phyloP scores from a whole-genome alignment of 495 filamentous ascomycete genomes.

The Lophiotrema nucula region DNA sequence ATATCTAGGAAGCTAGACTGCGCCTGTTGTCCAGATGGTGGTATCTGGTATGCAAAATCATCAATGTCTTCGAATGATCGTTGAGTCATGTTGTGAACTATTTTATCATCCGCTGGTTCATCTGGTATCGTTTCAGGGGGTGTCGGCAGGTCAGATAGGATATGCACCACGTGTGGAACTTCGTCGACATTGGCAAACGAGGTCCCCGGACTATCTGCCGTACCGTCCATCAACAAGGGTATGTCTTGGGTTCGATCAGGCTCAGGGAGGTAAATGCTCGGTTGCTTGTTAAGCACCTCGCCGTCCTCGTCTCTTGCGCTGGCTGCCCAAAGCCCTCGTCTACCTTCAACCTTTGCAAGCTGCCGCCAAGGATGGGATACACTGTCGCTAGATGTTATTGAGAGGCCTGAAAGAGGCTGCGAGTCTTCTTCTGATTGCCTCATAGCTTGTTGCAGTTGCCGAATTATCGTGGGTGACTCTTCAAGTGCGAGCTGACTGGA shows the following conservation, averaged over 20 bases:
- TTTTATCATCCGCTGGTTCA: too few species aligned
- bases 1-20: slow-evolving; percentile 23
- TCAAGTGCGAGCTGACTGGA: slow-evolving; percentile 83
- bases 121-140: too few species aligned
- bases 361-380: background rate
- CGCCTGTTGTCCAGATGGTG: slow-evolving; percentile 10
- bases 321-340: slow-evolving; percentile 26
- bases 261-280: slow-evolving; percentile 10
- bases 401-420: too few species aligned
- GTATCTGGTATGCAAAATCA: background rate
- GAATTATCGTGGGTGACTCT: slow-evolving; percentile 66
- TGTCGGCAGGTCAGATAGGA: too few species aligned
- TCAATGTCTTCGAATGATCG: slow-evolving; percentile 20
- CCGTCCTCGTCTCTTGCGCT: slow-evolving; percentile 21
- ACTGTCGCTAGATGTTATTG: background rate
- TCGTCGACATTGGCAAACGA: slow-evolving; percentile 20
- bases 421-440: slow-evolving; percentile 52
- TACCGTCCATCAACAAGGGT: slow-evolving; percentile 12
- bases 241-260: slow-evolving; percentile 18
- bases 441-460: slow-evolving; percentile 69
- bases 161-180: too few species aligned
- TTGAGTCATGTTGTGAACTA: too few species aligned
- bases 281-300: slow-evolving; percentile 9
- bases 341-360: slow-evolving; percentile 14
- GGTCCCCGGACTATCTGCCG: slow-evolving; percentile 1